Conservation (phyloP, 192 early-diverging fungal genomes). For the Coemansia sp. region DNA sequence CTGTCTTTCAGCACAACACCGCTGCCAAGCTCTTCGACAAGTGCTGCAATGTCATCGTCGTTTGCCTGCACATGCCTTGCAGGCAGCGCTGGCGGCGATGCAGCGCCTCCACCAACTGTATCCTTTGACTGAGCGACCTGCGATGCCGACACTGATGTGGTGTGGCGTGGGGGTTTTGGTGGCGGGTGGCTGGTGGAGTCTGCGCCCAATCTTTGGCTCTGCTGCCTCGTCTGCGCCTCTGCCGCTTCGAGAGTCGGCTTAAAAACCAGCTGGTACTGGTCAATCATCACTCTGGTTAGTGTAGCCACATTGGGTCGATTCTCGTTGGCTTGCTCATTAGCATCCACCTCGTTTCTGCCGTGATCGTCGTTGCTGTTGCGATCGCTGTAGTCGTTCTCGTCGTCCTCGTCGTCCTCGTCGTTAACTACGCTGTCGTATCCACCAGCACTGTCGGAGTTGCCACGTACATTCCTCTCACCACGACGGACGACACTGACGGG, state of each 20-base stretch:
- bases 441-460: not conserved
- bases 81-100: not conserved
- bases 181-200: constrained; percentile 7
- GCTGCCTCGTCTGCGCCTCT: constrained; percentile 39
- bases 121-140: not conserved
- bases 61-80: constrained; percentile 27
- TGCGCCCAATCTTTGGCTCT: constrained; percentile 2
- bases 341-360: constrained; percentile 30
- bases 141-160: not conserved
- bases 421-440: constrained; percentile 6
- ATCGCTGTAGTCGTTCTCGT: constrained; percentile 6
- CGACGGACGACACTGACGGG: not conserved
- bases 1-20: constrained; percentile 3
- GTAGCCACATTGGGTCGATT: constrained; percentile 52
- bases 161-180: constrained; percentile 39
- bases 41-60: constrained; percentile 50
- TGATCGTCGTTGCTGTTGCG: constrained; percentile 23
- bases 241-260: constrained; percentile 51
- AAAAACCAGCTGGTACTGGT: constrained; percentile 52
- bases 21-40: constrained; percentile 39
- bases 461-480: not conserved
- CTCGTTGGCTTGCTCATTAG: constrained; percentile 22
- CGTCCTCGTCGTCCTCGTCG: constrained; percentile 8
- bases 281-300: constrained; percentile 48
- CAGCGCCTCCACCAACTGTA: not conserved